Conservation (phyloP, 2,329 filamentous ascomycete genomes). For the Lasiodiplodia citricola region DNA sequence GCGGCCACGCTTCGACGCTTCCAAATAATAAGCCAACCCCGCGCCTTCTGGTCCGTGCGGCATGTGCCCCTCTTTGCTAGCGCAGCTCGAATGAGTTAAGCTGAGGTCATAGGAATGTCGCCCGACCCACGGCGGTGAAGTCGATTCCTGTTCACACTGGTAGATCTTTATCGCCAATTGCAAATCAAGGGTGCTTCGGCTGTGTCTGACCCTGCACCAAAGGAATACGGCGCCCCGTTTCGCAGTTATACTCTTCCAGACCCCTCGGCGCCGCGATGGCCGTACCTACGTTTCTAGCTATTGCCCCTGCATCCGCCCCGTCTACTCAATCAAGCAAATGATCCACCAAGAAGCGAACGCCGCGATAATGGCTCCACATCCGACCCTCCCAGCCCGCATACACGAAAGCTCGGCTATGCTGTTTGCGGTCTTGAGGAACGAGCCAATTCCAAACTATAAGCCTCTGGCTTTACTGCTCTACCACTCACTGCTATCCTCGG, state of each 20-base stretch:
- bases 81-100: too few relatives aligned
- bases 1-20: slow-evolving; percentile 9
- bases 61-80: too few relatives aligned
- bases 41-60: too few relatives aligned
- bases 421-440: too few relatives aligned
- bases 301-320: background rate
- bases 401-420: background rate
- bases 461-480: background rate
- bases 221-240: background rate
- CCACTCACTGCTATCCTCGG: background rate
- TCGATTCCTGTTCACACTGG: background rate
- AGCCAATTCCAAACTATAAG: background rate
- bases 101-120: too few relatives aligned
- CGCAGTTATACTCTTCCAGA: background rate
- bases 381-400: background rate
- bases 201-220: background rate
- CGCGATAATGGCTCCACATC: background rate
- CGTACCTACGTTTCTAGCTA: background rate
- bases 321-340: background rate
- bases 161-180: background rate
- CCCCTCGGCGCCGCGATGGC: too few relatives aligned
- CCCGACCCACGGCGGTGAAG: background rate
- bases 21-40: slow-evolving; percentile 5
- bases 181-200: background rate
- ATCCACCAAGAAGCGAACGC: background rate